A percentile compares a stretch with the other conserved stretches of the same genome.
Evolutionary conservation across 208 protist species (phyloP).

Genomic region (Lotmaria passim): DNA sequence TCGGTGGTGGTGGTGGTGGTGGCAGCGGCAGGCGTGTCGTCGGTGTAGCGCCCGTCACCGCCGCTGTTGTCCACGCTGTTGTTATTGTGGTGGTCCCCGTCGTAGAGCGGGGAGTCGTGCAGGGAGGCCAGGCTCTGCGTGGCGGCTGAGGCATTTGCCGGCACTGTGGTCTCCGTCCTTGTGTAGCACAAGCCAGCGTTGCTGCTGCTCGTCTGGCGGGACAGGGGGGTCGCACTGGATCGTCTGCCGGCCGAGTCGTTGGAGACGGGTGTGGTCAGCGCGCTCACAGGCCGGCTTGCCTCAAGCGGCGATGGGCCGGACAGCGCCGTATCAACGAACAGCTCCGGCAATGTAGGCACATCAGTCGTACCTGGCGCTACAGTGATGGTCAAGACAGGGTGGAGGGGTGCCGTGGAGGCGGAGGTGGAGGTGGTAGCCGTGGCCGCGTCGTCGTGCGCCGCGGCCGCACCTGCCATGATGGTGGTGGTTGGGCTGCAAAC

Average conservation of each 20-base stretch:
- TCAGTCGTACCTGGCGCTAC: no score
- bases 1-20: background rate
- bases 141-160: background rate
- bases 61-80: background rate
- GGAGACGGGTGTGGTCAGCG: background rate
- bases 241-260: background rate
- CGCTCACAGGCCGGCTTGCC: background rate
- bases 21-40: no score
- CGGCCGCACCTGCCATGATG: background rate
- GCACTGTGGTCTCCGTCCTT: conserved; percentile 1
- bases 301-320: background rate
- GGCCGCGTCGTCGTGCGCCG: background rate
- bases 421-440: no score
- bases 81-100: no score
- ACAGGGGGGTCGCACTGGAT: background rate
- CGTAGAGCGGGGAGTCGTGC: conserved; percentile 1
- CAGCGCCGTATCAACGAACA: background rate
- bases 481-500: background rate
- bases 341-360: no score
- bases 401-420: no score
- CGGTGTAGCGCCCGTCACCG: conserved; percentile 4
- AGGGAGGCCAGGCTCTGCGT: background rate
- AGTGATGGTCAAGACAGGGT: no score
- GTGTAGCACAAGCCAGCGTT: conserved; percentile 6
- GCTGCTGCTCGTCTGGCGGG: conserved; percentile 18